phyloP scores from a whole-genome alignment of 1,284 basidiomycete species.

The Sporisorium graminicola region DNA sequence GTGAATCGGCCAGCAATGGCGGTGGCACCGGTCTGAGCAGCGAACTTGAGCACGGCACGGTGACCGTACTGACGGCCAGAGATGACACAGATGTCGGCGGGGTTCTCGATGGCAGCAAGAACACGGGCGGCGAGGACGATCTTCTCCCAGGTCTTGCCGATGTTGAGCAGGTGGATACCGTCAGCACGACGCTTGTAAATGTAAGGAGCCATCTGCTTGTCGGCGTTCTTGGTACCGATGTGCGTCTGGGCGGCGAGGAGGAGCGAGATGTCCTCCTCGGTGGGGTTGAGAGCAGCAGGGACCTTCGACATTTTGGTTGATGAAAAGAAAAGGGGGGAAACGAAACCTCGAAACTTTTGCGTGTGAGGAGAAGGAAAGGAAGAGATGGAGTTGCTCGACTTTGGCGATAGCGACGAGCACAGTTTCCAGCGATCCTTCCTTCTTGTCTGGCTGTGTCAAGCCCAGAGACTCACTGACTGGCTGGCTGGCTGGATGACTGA shows the following conservation, averaged over 20 bases:
- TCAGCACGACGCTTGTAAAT: constrained; percentile 97
- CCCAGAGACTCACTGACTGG: too few relatives aligned
- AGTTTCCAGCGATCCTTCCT: background rate
- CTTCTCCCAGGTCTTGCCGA: constrained; percentile 99
- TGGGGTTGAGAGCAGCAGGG: constrained; percentile 89
- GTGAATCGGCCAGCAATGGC: constrained; percentile 99
- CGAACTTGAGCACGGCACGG: constrained; percentile 98
- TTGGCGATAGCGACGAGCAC: constrained; percentile 26
- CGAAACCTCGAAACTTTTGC: constrained; percentile 56
- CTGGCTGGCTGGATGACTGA: too few relatives aligned
- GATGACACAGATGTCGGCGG: constrained; percentile 97
- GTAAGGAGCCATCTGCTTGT: constrained; percentile 98
- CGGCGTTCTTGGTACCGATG: constrained; percentile 90
- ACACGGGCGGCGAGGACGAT: constrained; percentile 73
- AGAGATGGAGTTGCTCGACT: constrained; percentile 22
- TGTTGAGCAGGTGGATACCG: constrained; percentile 97
- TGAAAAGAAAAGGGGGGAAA: constrained; percentile 20
- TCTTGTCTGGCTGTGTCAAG: background rate
- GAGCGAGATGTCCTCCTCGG: constrained; percentile 96
- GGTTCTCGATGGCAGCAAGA: constrained; percentile 83
- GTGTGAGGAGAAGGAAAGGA: constrained; percentile 40
- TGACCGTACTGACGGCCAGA: constrained; percentile 98
- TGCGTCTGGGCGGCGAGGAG: constrained; percentile 95
- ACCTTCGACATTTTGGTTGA: constrained; percentile 75
- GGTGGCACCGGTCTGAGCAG: constrained; percentile 96